phyloP scores from a whole-genome alignment of 805 yeast genomes.

The Kluyveromyces nonfermentans region DNA sequence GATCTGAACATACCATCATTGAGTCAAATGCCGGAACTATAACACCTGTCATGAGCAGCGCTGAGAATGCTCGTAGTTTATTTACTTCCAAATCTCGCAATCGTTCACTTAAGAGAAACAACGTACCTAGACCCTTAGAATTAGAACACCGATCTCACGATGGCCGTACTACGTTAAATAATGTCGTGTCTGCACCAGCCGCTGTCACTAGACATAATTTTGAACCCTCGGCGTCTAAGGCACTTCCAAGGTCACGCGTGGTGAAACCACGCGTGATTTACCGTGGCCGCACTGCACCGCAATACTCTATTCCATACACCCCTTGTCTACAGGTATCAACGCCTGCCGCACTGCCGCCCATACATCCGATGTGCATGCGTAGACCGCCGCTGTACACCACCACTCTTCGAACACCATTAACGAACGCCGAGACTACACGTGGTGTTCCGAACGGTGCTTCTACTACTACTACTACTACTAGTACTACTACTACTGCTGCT shows the following conservation, averaged over 20 bases:
- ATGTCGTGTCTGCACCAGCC: conserved; percentile 1
- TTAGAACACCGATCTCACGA: conserved; percentile 1
- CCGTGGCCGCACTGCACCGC: not conserved
- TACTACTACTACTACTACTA: not conserved
- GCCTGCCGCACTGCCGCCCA: not conserved
- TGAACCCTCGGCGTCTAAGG: not conserved
- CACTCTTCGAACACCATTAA: too few relatives aligned
- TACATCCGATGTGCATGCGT: not conserved
- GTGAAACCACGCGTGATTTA: conserved; percentile 2
- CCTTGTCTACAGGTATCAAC: not conserved
- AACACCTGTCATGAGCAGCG: not conserved
- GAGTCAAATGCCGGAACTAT: not conserved
- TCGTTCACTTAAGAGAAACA: conserved; percentile 20
- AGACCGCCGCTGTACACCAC: not conserved
- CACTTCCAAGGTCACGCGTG: not conserved
- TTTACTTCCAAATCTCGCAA: not conserved
- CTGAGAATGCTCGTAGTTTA: not conserved
- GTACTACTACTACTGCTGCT: not conserved
- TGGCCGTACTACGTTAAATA: not conserved
- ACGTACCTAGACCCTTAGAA: conserved; percentile 21
- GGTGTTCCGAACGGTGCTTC: too few relatives aligned
- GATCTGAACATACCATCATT: not conserved
- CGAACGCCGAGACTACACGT: too few relatives aligned
- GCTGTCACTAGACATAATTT: not conserved
- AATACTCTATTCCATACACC: not conserved